These are phyloP conservation scores for Emericellopsis terricola DNA, from an alignment of 495 filamentous ascomycete genomes.

Conservation along the genomic window DNA sequence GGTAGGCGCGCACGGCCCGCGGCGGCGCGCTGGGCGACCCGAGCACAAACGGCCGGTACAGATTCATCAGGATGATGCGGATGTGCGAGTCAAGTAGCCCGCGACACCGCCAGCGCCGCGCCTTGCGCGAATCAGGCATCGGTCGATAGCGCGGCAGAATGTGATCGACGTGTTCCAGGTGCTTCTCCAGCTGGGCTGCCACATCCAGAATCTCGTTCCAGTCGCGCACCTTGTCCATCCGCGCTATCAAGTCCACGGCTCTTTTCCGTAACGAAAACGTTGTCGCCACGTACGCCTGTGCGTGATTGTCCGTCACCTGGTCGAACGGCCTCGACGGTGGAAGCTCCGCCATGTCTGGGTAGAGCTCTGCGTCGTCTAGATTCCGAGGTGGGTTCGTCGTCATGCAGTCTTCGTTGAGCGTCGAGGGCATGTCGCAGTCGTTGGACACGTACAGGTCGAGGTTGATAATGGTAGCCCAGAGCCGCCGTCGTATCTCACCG, in stretches of 20 bases:
- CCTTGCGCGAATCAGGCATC: constrained; percentile 8
- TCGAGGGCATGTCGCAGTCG: constrained; percentile 18
- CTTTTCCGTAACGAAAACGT: constrained; percentile 14
- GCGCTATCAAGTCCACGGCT: constrained; percentile 14
- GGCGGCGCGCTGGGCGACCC: constrained; percentile 12
- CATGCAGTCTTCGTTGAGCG: constrained; percentile 17
- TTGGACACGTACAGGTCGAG: constrained; percentile 19
- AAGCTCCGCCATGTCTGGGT: constrained; percentile 10
- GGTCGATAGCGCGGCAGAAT: constrained; percentile 10
- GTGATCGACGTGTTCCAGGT: constrained; percentile 17
- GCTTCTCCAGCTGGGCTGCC: constrained; percentile 16
- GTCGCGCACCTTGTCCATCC: constrained; percentile 15
- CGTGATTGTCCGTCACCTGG: constrained; percentile 13
- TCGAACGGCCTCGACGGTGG: constrained; percentile 16
- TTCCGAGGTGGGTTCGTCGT: constrained; percentile 17
- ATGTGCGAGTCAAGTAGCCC: constrained; percentile 17
- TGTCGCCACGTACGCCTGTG: constrained; percentile 16
- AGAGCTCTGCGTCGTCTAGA: constrained; percentile 12
- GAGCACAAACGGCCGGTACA: constrained; percentile 23
- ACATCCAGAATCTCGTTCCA: constrained; percentile 16
- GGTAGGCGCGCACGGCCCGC: constrained; percentile 15
- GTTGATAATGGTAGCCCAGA: constrained; percentile 21
- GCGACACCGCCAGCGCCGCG: constrained; percentile 13
- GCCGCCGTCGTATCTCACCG: constrained; percentile 14
- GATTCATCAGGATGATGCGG: constrained; percentile 15